Percentiles rank a stretch among this genome's conserved stretches.
Conservation (phyloP, 1,284 basidiomycete species). For the Xerocomus amazonicus region DNA sequence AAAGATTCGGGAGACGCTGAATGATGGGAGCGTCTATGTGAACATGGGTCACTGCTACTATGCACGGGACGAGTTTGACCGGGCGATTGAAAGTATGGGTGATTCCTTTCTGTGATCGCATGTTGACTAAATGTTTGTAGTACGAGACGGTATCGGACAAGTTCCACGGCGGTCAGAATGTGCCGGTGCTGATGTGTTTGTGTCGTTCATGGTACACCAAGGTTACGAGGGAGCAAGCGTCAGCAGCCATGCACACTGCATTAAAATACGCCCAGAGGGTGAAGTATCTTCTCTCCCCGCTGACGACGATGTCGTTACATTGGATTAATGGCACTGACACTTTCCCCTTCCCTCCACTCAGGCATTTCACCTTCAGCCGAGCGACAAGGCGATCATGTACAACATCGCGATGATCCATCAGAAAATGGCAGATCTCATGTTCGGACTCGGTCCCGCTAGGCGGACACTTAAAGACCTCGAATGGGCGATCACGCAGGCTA, state of each 20-base stretch:
- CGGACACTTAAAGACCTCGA: conserved; percentile 79
- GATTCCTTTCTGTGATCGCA: neutral
- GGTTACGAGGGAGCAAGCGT: conserved; percentile 83
- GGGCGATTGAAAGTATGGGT: too few species aligned
- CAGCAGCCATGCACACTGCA: conserved; percentile 73
- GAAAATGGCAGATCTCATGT: conserved; percentile 86
- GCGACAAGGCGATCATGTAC: conserved; percentile 87
- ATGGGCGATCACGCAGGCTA: conserved; percentile 69
- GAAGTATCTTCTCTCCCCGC: too few species aligned
- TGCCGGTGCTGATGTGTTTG: conserved; percentile 75
- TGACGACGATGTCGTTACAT: neutral
- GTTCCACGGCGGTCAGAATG: conserved; percentile 69
- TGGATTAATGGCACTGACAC: neutral
- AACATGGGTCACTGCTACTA: too few species aligned
- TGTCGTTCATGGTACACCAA: conserved; percentile 91
- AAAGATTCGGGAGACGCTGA: conserved; percentile 79
- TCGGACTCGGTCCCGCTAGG: conserved; percentile 68
- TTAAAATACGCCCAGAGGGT: conserved; percentile 71
- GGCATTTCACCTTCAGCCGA: conserved; percentile 79
- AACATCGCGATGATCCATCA: conserved; percentile 97
- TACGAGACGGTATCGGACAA: conserved; percentile 83
- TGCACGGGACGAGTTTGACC: conserved; percentile 85
- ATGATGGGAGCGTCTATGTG: conserved; percentile 84
- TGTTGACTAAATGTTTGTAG: conserved; percentile 38
- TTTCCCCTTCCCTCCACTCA: conserved; percentile 35